A percentile compares a stretch with the other conserved stretches of the same genome.
Conservation (phyloP, 805 yeast species). For the Candida oleophila region DNA sequence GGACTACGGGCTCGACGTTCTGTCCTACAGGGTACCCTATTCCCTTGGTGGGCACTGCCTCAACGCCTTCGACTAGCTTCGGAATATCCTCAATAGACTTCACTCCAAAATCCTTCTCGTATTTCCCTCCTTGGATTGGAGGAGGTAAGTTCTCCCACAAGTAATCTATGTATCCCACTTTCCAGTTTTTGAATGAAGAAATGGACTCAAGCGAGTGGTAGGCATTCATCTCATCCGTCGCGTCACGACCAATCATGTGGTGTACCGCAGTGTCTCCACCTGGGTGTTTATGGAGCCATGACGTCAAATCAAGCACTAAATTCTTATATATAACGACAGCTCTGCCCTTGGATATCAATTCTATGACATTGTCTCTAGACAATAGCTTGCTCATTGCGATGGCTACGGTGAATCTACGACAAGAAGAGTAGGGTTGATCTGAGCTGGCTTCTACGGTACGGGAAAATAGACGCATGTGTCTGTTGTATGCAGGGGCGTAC, state of each 20-base stretch:
- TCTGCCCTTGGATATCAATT: slow-evolving; percentile 64
- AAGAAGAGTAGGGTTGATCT: no score
- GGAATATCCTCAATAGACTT: slow-evolving; percentile 12
- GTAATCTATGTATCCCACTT: slow-evolving; percentile 61
- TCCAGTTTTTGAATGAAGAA: slow-evolving; percentile 51
- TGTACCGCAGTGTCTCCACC: slow-evolving; percentile 85
- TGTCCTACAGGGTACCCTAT: slow-evolving; percentile 42
- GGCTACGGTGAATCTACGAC: no score
- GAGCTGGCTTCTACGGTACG: no score
- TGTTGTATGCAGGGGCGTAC: no score
- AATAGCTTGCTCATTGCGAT: slow-evolving; percentile 14
- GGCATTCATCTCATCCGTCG: slow-evolving; percentile 87
- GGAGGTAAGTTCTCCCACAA: slow-evolving; percentile 78
- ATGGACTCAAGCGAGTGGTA: slow-evolving; percentile 69
- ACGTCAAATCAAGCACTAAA: slow-evolving; percentile 60
- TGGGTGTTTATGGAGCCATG: slow-evolving; percentile 76
- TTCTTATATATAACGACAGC: slow-evolving; percentile 66
- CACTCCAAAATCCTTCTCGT: slow-evolving; percentile 14
- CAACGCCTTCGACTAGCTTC: slow-evolving; percentile 1
- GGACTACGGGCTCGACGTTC: slow-evolving; percentile 48
- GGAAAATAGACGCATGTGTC: no score
- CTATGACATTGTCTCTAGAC: slow-evolving; percentile 43
- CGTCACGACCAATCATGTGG: slow-evolving; percentile 87
- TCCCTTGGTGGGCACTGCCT: slow-evolving; percentile 5
- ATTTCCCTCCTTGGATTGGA: slow-evolving; percentile 81